A percentile compares a stretch with the other conserved stretches of the same genome.
Evolutionary conservation across 2,329 filamentous ascomycete genomes (phyloP).

Genomic region (Coniochaeta sp.): DNA sequence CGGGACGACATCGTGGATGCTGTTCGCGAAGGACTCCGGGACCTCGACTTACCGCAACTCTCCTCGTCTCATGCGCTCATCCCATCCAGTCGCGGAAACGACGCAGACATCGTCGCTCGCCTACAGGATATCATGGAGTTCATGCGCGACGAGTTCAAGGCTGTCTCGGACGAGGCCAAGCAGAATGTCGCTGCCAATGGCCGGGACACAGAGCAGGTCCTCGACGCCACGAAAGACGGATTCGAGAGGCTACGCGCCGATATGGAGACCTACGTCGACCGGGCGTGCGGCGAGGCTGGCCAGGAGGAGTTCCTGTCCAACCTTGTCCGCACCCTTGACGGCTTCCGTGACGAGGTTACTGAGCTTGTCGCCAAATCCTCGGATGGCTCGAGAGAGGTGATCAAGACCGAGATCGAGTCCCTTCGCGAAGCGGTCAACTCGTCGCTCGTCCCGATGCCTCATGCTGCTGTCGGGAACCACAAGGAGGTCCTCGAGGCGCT

Average conservation of each 20-base stretch:
- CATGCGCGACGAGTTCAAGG: constrained; percentile 51
- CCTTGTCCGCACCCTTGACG: constrained; percentile 57
- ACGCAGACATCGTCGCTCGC: constrained; percentile 43
- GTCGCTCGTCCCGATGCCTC: constrained; percentile 45
- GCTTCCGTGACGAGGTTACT: constrained; percentile 59
- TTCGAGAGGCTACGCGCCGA: constrained; percentile 72
- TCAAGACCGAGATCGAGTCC: constrained; percentile 76
- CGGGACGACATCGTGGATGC: constrained; percentile 10
- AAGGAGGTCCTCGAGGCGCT: constrained; percentile 66
- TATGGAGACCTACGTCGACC: constrained; percentile 75
- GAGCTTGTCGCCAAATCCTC: constrained; percentile 45
- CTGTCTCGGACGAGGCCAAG: constrained; percentile 58
- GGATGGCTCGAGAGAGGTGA: constrained; percentile 54
- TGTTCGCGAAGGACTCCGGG: constrained; percentile 14
- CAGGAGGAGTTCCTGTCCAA: constrained; percentile 74
- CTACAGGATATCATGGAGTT: constrained; percentile 59
- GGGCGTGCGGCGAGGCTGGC: constrained; percentile 56
- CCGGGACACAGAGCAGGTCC: constrained; percentile 77
- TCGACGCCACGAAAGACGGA: constrained; percentile 82
- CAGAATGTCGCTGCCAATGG: constrained; percentile 73
- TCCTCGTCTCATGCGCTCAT: constrained; percentile 21
- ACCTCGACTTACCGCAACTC: constrained; percentile 9
- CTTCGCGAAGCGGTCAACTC: constrained; percentile 71
- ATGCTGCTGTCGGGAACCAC: constrained; percentile 35
- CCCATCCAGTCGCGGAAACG: constrained; percentile 26